Base-by-base conservation (phyloP, 352 stramenopile species). In the Nothophytophthora sp. region DNA sequence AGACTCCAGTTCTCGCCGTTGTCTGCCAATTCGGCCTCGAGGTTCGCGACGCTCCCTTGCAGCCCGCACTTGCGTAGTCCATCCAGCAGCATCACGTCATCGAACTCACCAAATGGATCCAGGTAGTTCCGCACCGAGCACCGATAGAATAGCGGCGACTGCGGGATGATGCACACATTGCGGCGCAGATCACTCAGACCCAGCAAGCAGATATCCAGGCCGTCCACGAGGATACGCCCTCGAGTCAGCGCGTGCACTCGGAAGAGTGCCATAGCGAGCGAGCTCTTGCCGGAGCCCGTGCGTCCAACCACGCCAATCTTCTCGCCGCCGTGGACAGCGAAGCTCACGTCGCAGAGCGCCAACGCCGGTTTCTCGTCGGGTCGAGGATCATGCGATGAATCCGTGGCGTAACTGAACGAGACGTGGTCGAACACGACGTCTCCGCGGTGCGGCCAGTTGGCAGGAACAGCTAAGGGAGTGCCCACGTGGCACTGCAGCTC, bases 1-100 rank as follows among this genome's bases (percentile, higher is more conserved):
- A 97, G 87, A 51, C 70, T 95, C 48, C 97, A 98, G 70, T 99
- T 99, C 28, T 81, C 78, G 13, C 97, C 97, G 32, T 95, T 96
- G 55, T 99, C 96, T 2, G 63, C 50, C 1, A 72, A 48, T 20
- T 72, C 63, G 7, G 48, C 63, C 40, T 72, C 63, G 0, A 72
- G 52, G 23, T 57, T 72, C 1, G 52, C 57, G 36, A 72, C 62
- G 25, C 46, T 64, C 8, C 61, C 67, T 24, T 70, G 63, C 13
- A 88, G 56, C 27, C 74, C 63, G 25, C 70, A 74, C 28, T 58
- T 52, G 40, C 61, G 53, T 39, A 88, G 49, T 23, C 64, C 75
- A n/a, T 59, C 34, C 42, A 79, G 80, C 29, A 88, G 40, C 3
- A 56, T 34, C 1, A 74, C 68, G 43, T 97, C 88, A 12, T 59